Percentiles rank a stretch among this genome's conserved stretches.
These are phyloP conservation scores for Wallacemonas sp. DNA, from an alignment of 208 protist species.

Conservation along the genomic window DNA sequence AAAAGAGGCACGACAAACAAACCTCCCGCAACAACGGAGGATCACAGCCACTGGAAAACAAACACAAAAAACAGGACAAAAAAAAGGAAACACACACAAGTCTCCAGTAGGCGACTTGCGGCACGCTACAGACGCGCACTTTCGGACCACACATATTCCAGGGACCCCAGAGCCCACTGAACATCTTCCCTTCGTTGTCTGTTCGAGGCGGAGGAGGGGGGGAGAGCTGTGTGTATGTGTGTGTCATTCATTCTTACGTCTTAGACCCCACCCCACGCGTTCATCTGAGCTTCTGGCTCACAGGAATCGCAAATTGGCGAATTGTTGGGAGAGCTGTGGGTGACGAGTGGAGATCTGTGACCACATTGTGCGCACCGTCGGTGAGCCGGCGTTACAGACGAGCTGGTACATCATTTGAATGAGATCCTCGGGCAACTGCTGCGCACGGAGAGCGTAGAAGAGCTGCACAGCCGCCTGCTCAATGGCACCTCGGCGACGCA, in stretches of 20 bases:
- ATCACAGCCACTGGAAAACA: not conserved
- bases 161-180: no score
- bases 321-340: slow-evolving; percentile 43
- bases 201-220: no score
- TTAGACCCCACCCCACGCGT: no score
- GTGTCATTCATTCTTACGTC: no score
- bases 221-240: no score
- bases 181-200: no score
- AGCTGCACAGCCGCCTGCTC: slow-evolving; percentile 58
- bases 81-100: slow-evolving; percentile 5
- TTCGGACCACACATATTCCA: no score
- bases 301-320: slow-evolving; percentile 61
- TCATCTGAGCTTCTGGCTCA: no score
- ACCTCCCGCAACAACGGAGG: no score
- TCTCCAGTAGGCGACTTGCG: no score
- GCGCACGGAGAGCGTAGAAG: slow-evolving; percentile 45
- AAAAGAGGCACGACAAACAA: not conserved
- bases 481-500: slow-evolving; percentile 39
- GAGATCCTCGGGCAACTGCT: slow-evolving; percentile 42
- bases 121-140: no score
- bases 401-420: slow-evolving; percentile 48
- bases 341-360: slow-evolving; percentile 37
- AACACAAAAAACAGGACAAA: slow-evolving; percentile 14
- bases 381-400: slow-evolving; percentile 41
- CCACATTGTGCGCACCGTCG: slow-evolving; percentile 41